Evolutionary conservation across 805 yeast species (phyloP).

Genomic region (Metschnikowia amazonensis): DNA sequence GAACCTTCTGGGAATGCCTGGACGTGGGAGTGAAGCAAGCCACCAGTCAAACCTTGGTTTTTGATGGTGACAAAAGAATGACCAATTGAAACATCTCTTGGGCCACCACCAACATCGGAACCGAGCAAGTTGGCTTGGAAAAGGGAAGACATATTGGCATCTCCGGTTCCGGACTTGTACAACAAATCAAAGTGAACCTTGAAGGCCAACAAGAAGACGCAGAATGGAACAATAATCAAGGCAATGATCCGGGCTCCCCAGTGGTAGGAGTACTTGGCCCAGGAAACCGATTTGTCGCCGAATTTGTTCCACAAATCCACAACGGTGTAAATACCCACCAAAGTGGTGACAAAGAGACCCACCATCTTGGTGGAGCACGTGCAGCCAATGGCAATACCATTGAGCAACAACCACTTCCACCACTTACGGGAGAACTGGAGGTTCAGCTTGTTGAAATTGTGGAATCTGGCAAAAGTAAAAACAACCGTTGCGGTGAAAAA

Average conservation of each 20-base stretch:
- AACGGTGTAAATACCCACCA: constrained; percentile 87
- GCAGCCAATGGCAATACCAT: constrained; percentile 86
- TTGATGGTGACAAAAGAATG: constrained; percentile 40
- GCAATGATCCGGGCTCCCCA: constrained; percentile 65
- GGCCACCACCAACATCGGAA: constrained; percentile 61
- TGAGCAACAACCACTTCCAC: constrained; percentile 89
- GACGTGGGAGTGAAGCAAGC: constrained; percentile 44
- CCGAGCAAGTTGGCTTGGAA: constrained; percentile 76
- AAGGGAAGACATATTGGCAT: constrained; percentile 71
- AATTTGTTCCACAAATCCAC: constrained; percentile 83
- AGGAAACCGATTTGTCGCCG: constrained; percentile 59
- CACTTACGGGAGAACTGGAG: constrained; percentile 65
- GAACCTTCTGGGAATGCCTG: constrained; percentile 47
- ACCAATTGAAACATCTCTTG: constrained; percentile 63
- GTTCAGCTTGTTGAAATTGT: constrained; percentile 48
- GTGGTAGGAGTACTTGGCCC: constrained; percentile 50
- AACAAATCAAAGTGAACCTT: constrained; percentile 73
- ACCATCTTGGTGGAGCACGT: constrained; percentile 95
- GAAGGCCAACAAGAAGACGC: constrained; percentile 62
- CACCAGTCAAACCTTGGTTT: constrained; percentile 43
- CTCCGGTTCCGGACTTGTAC: constrained; percentile 77
- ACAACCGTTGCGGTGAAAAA: constrained; percentile 86
- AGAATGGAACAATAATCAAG: constrained; percentile 60
- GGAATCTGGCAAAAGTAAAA: constrained; percentile 67
- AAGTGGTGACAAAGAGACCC: constrained; percentile 82